phyloP scores from a whole-genome alignment of 164 flowering plant species.

The Berberis thunbergii region DNA sequence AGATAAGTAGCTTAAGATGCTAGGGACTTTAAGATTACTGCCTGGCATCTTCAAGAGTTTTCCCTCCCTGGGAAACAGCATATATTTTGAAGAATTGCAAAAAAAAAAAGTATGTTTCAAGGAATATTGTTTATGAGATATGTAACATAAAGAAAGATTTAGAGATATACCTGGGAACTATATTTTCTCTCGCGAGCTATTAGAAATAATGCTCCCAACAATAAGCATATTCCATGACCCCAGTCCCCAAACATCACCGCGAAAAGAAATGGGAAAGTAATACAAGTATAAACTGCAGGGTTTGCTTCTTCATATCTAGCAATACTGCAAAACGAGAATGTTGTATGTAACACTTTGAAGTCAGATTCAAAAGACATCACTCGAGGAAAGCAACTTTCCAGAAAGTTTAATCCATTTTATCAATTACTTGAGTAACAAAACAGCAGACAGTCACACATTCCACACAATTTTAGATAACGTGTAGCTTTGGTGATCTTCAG shows the following conservation, averaged over 20 bases:
- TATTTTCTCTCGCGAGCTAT: slow-evolving; percentile 69
- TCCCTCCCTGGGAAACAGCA: no score
- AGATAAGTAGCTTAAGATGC: no score
- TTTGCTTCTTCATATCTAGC: slow-evolving; percentile 96
- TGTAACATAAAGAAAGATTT: neutral
- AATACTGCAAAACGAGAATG: slow-evolving; percentile 49
- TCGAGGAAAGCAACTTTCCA: neutral
- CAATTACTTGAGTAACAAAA: no score
- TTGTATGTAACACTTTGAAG: slow-evolving; percentile 8
- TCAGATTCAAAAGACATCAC: neutral
- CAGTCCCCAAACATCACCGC: slow-evolving; percentile 99
- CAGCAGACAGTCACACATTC: no score
- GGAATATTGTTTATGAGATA: neutral
- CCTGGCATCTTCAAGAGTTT: no score
- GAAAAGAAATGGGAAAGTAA: slow-evolving; percentile 98
- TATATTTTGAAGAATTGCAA: no score
- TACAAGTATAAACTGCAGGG: slow-evolving; percentile 82
- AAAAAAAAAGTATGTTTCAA: neutral
- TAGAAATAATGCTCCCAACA: slow-evolving; percentile 72
- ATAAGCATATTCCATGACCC: slow-evolving; percentile 98
- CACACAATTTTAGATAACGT: no score
- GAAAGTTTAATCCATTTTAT: neutral
- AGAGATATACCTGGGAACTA: slow-evolving; percentile 50
- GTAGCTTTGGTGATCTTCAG: no score
- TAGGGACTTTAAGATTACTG: no score